Conservation (phyloP, 345 rosid species). For the Gossypium bickii region DNA sequence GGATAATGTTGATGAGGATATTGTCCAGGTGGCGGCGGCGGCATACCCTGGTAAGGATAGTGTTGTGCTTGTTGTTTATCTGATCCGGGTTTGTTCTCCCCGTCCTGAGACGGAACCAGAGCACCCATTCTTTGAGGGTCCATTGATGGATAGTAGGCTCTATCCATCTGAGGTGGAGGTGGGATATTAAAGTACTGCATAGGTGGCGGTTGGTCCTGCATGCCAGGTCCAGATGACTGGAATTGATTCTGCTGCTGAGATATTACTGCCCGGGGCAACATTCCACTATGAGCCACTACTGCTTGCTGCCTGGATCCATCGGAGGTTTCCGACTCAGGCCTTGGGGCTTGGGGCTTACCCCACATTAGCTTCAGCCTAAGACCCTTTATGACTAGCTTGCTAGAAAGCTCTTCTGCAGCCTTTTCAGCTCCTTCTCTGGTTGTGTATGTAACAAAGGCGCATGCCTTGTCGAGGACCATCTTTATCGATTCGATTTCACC, state of each 20-base stretch:
- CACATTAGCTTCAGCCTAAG: conserved; percentile 88
- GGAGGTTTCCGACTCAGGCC: conserved; percentile 59
- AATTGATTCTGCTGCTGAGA: conserved; percentile 81
- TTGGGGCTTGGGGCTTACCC: conserved; percentile 92
- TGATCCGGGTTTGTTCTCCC: conserved; percentile 49
- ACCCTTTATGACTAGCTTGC: conserved; percentile 82
- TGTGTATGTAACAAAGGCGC: conserved; percentile 93
- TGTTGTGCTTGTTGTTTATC: conserved; percentile 47
- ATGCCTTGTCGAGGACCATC: conserved; percentile 81
- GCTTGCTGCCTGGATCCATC: conserved; percentile 73
- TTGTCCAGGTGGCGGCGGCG: conserved; percentile 42
- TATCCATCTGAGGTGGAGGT: conserved; percentile 56
- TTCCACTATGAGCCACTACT: conserved; percentile 60
- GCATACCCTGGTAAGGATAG: conserved; percentile 45
- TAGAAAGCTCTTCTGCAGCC: conserved; percentile 88
- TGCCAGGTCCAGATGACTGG: conserved; percentile 31
- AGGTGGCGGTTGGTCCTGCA: conserved; percentile 50
- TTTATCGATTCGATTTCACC: conserved; percentile 88
- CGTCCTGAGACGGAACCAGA: conserved; percentile 65
- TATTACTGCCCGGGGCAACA: conserved; percentile 79
- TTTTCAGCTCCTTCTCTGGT: conserved; percentile 95
- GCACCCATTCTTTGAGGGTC: conserved; percentile 99
- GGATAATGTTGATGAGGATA: conserved; percentile 54
- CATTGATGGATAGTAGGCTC: conserved; percentile 86
- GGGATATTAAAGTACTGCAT: conserved; percentile 76